Base-by-base conservation (phyloP, 1,284 basidiomycete genomes). In the Marasmius fiardii region DNA sequence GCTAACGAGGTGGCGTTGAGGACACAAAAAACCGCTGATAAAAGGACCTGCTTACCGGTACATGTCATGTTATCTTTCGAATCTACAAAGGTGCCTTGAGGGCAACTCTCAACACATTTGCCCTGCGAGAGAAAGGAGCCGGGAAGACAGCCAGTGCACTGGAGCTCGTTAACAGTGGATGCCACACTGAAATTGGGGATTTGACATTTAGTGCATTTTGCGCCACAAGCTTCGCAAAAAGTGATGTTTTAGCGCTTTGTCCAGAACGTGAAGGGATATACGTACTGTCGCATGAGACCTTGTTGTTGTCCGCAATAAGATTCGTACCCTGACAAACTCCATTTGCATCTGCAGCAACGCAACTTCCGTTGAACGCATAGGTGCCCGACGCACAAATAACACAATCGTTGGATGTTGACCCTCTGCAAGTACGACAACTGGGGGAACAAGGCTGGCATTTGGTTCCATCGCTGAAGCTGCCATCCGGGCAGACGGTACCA, bases 261-360 rank as follows among this genome's bases (percentile, higher is more conserved):
- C 49, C 35, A 2, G 16, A 8, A 11, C 11, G n/a, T 43, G 18
- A 53, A 44, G 48, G 43, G 23, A 39, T 35, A 35, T 2, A 79
- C 88, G 67, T 65, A 92, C 90, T 80, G 64, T 93, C 90, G 65
- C 91, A 93, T 61, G 84, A 81, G 21, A 80, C 74, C 72, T 92
- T 93, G 64, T 81, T 80, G 63, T 91, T 92, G 63, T 93, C 88
- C n/a, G 83, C 89, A 41, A 93, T 80, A 57, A 90, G 70, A 59
- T 75, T 81, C 5, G 86, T 78, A 24, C 86, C 82, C 41, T 80
- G 69, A 69, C 91, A 93, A 18, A 90, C 81, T 12, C 92, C 91
- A 59, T 82, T 79, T 18, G 70, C 71, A 63, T 86, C 79, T 16
- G 85, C 76, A 37, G 77, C 69, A 4, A 92, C 86, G 63, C 91